Evolutionary conservation across 106 monocot genomes (phyloP), one percentile per base, ranked within the genome.

Genomic region (Dendrobium officinale): DNA sequence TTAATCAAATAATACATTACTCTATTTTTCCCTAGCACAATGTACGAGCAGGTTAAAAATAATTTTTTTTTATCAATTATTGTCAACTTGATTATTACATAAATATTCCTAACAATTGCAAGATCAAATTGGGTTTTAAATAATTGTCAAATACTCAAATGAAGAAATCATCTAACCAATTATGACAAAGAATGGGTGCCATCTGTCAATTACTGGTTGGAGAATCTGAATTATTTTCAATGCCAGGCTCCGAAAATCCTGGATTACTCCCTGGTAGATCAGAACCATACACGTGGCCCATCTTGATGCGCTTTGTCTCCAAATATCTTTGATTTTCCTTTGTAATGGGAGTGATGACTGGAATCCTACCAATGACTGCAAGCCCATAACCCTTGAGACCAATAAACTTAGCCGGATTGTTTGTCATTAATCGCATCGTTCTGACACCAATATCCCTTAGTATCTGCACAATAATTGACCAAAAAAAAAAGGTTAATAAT

Each of bases 261-360:
- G 79, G 58, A 19, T 75, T 55, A 40, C 33, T 83, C 1, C 85
- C 91, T 0, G 87, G 91, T 58, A 94, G 82, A 88, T 94, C 91
- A n/a, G 95, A 92, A 55, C 91, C 90, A 79, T 96, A 96, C 15
- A 96, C 78, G 41, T 96, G 96, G 4, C 96, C 96, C 96, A 96
- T 96, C 81, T 96, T 96, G 5, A 79, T 87, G 5, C 96, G 79
- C 75, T 96, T 96, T 0, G 93, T 93, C 85, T 96, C 96, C 54
- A 96, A 67, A 81, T 96, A 96, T 72, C 78, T 93, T 83, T 86
- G 77, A 80, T 96, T 96, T 80, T 96, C 96, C 49, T 84, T 81
- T 24, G 93, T 96, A 33, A 93, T 85, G 15, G 90, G 89, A 7
- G 93, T 88, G 37, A 93, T 84, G 1, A 96, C 81, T 11, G 96